Conservation (phyloP, 2,329 filamentous ascomycete species). For the Torrubiellomyces zombiae region DNA sequence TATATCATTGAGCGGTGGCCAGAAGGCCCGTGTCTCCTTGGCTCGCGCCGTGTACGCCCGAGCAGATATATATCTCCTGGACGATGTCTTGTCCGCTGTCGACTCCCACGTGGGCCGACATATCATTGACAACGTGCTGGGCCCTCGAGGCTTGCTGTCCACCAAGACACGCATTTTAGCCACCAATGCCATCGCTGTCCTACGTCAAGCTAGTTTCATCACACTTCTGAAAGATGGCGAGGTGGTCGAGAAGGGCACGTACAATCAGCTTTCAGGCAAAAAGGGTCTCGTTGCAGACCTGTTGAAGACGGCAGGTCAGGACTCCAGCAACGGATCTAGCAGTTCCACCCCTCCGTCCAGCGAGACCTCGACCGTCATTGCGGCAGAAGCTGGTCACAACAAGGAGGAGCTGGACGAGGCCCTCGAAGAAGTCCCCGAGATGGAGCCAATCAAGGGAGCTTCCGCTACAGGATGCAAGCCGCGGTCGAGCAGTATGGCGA, state of each 20-base stretch:
- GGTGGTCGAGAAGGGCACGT: constrained; percentile 77
- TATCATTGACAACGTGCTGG: constrained; percentile 86
- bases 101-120: constrained; percentile 94
- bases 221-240: constrained; percentile 68
- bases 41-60: constrained; percentile 90
- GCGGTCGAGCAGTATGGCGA: constrained; percentile 55
- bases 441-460: constrained; percentile 54
- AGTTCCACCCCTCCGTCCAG: constrained; percentile 30
- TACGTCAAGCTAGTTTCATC: constrained; percentile 81
- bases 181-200: constrained; percentile 85
- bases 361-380: constrained; percentile 41
- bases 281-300: constrained; percentile 79
- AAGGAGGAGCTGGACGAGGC: constrained; percentile 59
- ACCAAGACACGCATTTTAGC: constrained; percentile 85
- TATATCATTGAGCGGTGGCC: constrained; percentile 87
- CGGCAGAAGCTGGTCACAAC: constrained; percentile 32
- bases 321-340: constrained; percentile 25
- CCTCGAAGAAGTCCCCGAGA: constrained; percentile 58
- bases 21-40: constrained; percentile 84
- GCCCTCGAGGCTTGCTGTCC: constrained; percentile 62
- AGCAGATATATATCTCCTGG: constrained; percentile 88
- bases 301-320: constrained; percentile 57
- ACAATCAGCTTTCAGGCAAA: constrained; percentile 80
- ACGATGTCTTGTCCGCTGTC: constrained; percentile 92
- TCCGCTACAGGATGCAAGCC: constrained; percentile 32